Conservation (phyloP, 345 rosid species). For the Cardamine occulta region DNA sequence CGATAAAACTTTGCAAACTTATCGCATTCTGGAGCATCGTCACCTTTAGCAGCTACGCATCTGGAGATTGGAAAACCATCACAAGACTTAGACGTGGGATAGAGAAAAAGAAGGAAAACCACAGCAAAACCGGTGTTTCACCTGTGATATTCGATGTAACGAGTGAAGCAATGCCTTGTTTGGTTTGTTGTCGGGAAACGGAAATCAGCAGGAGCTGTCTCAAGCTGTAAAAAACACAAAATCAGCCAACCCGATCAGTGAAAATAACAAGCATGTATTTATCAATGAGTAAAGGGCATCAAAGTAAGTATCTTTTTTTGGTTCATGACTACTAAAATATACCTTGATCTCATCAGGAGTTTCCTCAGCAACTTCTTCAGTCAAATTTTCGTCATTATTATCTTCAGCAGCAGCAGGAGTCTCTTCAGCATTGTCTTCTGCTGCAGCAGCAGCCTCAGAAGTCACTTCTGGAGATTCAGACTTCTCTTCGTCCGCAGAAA, state of each 20-base stretch:
- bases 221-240: slow-evolving; percentile 60
- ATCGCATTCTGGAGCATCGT: slow-evolving; percentile 86
- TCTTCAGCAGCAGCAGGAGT: slow-evolving; percentile 51
- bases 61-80: slow-evolving; percentile 46
- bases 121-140: slow-evolving; percentile 25
- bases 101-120: background rate
- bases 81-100: background rate
- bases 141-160: slow-evolving; percentile 96
- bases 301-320: background rate
- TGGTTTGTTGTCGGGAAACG: slow-evolving; percentile 99
- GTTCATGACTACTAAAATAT: slow-evolving; percentile 5
- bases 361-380: slow-evolving; percentile 63
- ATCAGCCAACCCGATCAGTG: slow-evolving; percentile 15
- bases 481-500: slow-evolving; percentile 42
- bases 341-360: slow-evolving; percentile 85
- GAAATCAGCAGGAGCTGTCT: slow-evolving; percentile 98
- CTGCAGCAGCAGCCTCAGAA: slow-evolving; percentile 46
- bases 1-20: slow-evolving; percentile 94
- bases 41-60: slow-evolving; percentile 93
- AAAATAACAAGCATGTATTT: background rate
- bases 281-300: slow-evolving; percentile 3
- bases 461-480: slow-evolving; percentile 46
- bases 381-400: slow-evolving; percentile 47
- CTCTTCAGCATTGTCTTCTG: slow-evolving; percentile 44
- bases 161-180: slow-evolving; percentile 97